Evolutionary conservation across 129 eudicot genomes (phyloP).

Genomic region (Tagetes erecta): DNA sequence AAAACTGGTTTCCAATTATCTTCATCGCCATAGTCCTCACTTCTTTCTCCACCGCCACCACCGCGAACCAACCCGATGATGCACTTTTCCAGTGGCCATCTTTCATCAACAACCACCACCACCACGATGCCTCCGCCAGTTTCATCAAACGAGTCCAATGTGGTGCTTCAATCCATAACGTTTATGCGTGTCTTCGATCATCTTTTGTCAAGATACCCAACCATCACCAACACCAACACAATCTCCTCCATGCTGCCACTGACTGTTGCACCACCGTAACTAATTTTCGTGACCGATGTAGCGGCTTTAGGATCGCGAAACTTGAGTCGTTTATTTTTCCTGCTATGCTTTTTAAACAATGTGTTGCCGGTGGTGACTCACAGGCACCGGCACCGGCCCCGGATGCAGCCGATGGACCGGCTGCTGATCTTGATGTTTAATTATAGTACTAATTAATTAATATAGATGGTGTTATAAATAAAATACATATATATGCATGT

Average conservation of each 20-base stretch:
- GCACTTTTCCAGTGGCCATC: constrained; percentile 23
- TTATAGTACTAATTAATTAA: not conserved
- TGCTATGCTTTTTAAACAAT: constrained; percentile 21
- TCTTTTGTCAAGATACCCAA: constrained; percentile 6
- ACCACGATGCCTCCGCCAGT: not conserved
- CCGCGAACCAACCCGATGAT: not conserved
- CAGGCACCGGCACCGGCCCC: constrained; percentile 3
- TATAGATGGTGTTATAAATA: not conserved
- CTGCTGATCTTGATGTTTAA: constrained; percentile 25
- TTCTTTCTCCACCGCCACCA: constrained; percentile 23
- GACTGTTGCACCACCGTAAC: constrained; percentile 25
- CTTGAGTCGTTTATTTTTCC: constrained; percentile 31
- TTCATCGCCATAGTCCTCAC: not conserved
- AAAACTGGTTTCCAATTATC: constrained; percentile 3
- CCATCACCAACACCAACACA: constrained; percentile 4
- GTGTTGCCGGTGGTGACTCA: not conserved
- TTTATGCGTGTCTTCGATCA: constrained; percentile 30
- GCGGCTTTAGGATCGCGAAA: not conserved
- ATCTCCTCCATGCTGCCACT: not conserved
- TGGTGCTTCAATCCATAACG: constrained; percentile 19
- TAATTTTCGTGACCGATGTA: constrained; percentile 16
- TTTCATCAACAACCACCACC: constrained; percentile 13
- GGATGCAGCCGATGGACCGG: constrained; percentile 14
- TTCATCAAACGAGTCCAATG: constrained; percentile 12
- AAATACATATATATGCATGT: not conserved